phyloP scores from a whole-genome alignment of 805 yeast species.

The Spathaspora gorwiae region DNA sequence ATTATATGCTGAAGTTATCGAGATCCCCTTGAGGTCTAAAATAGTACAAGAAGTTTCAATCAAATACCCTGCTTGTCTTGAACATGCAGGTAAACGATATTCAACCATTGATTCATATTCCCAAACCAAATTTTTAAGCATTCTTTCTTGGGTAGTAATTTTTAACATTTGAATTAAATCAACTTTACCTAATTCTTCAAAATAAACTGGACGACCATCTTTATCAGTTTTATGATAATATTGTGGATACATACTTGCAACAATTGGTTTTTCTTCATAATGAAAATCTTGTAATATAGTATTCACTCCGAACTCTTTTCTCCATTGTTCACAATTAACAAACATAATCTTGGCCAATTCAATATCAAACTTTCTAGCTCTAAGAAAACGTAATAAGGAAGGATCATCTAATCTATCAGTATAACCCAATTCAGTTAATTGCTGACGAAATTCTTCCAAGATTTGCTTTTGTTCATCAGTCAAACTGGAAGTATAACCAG shows the following conservation, averaged over 20 bases:
- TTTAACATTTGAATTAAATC: conserved; percentile 87
- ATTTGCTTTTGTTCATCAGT: conserved; percentile 62
- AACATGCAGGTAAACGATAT: conserved; percentile 89
- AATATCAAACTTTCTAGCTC: conserved; percentile 93
- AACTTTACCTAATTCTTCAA: conserved; percentile 90
- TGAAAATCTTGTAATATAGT: conserved; percentile 83
- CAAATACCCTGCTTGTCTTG: conserved; percentile 70
- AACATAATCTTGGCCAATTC: conserved; percentile 78
- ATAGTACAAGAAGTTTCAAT: conserved; percentile 97
- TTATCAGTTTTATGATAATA: conserved; percentile 95
- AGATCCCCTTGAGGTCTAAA: conserved; percentile 90
- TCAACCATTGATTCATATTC: conserved; percentile 89
- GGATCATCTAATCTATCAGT: conserved; percentile 84
- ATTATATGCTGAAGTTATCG: conserved; percentile 75
- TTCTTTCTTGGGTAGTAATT: conserved; percentile 91
- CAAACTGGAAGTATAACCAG: conserved; percentile 81
- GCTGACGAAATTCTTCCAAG: conserved; percentile 53
- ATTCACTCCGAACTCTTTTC: conserved; percentile 80
- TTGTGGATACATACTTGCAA: conserved; percentile 89
- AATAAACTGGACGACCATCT: conserved; percentile 94
- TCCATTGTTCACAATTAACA: conserved; percentile 86
- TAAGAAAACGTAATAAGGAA: conserved; percentile 73
- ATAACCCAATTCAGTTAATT: conserved; percentile 61
- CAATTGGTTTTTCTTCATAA: conserved; percentile 87
- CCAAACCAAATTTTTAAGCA: conserved; percentile 95